Conservation (phyloP, 2,329 filamentous ascomycete species). For the Neopestalotiopsis rosae region DNA sequence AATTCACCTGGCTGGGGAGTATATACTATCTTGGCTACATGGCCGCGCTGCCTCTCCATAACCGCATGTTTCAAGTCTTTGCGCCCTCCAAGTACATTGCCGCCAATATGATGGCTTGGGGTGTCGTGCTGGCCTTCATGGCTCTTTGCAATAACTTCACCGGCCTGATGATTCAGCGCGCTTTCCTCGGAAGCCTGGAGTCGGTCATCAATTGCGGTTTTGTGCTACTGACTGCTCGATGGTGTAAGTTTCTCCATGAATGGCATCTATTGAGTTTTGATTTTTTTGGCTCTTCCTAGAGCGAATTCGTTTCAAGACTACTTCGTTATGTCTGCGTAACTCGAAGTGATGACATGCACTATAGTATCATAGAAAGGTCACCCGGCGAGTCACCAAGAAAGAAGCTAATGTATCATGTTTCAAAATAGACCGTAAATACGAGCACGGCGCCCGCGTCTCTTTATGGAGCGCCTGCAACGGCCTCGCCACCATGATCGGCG, state of each 20-base stretch:
- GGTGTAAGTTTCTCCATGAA: not conserved
- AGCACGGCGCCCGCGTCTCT: constrained; percentile 13
- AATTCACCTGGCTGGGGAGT: constrained; percentile 18
- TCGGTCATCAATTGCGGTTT: constrained; percentile 23
- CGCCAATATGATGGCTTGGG: constrained; percentile 26
- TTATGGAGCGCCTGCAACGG: constrained; percentile 21
- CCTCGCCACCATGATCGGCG: constrained; percentile 32
- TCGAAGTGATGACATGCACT: no score
- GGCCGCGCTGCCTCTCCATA: constrained; percentile 32
- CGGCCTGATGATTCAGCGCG: constrained; percentile 22
- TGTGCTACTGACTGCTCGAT: constrained; percentile 18
- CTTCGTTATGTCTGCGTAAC: no score
- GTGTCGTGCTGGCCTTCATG: constrained; percentile 19
- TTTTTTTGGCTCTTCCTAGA: no score
- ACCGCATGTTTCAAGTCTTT: constrained; percentile 32
- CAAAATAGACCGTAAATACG: not conserved
- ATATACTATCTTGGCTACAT: constrained; percentile 34
- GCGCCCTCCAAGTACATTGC: constrained; percentile 35
- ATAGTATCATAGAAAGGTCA: no score
- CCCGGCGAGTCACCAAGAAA: no score
- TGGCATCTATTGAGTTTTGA: no score
- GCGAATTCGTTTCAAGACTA: no score
- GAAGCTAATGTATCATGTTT: no score
- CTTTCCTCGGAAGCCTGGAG: constrained; percentile 23
- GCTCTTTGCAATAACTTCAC: constrained; percentile 33